Evolutionary conservation across 805 yeast species (phyloP).

Genomic region (Komagataella phaffii): DNA sequence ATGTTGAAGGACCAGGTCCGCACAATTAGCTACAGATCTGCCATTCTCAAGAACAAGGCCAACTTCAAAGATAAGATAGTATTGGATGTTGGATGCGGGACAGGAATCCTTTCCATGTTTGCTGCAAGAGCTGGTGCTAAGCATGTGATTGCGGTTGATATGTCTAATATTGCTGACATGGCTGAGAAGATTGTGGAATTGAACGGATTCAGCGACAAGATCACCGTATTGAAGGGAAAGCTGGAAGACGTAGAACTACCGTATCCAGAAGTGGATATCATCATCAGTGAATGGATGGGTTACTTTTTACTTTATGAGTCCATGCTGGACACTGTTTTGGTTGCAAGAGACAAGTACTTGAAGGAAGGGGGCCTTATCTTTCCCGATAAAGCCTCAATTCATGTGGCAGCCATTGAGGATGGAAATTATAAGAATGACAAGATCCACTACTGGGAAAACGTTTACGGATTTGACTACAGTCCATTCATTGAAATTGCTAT

Average conservation of each 20-base stretch:
- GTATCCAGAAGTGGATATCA: constrained; percentile 81
- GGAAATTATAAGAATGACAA: constrained; percentile 85
- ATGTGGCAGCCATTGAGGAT: constrained; percentile 87
- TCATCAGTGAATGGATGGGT: constrained; percentile 99
- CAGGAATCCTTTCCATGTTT: constrained; percentile 95
- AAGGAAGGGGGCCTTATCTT: constrained; percentile 78
- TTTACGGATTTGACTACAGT: constrained; percentile 91
- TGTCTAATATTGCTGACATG: constrained; percentile 92
- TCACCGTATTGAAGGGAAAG: constrained; percentile 83
- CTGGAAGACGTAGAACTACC: constrained; percentile 88
- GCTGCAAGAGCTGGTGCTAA: constrained; percentile 98
- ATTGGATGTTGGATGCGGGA: constrained; percentile 97
- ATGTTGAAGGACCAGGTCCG: constrained; percentile 95
- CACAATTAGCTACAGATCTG: constrained; percentile 82
- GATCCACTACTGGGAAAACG: constrained; percentile 89
- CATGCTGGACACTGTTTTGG: constrained; percentile 91
- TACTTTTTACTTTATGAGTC: constrained; percentile 91
- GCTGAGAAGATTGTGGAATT: constrained; percentile 79
- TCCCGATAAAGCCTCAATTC: constrained; percentile 89
- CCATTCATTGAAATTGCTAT: constrained; percentile 81
- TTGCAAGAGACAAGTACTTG: constrained; percentile 85
- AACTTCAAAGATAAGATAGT: constrained; percentile 89
- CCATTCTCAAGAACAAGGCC: constrained; percentile 81
- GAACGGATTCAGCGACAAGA: constrained; percentile 77
- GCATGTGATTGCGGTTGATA: constrained; percentile 94